These are phyloP conservation scores for Ogataea trehaloabstinens DNA, from an alignment of 805 yeast species.

Conservation along the genomic window DNA sequence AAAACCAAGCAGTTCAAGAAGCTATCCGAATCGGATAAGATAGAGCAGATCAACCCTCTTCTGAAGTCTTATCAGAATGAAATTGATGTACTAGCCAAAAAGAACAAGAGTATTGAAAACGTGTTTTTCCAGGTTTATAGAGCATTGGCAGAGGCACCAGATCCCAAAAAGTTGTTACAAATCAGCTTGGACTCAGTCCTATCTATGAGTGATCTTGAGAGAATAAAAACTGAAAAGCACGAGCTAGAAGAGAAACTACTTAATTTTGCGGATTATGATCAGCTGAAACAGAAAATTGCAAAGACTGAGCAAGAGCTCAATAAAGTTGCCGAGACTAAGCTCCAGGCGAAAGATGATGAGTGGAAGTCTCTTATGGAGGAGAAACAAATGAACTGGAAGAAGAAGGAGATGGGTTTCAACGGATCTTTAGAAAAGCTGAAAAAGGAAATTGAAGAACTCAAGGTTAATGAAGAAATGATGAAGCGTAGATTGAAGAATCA, in stretches of 20 bases:
- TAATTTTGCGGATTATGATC: constrained; percentile 75
- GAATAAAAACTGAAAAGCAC: constrained; percentile 49
- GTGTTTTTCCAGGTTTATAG: constrained; percentile 74
- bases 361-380: constrained; percentile 67
- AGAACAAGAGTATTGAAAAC: constrained; percentile 72
- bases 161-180: constrained; percentile 80
- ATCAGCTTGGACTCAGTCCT: constrained; percentile 63
- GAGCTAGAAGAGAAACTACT: constrained; percentile 57
- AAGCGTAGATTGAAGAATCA: constrained; percentile 54
- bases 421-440: constrained; percentile 51
- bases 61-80: constrained; percentile 82
- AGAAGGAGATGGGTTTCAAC: constrained; percentile 51
- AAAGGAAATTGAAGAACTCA: constrained; percentile 59
- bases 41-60: constrained; percentile 62
- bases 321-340: constrained; percentile 49
- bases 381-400: constrained; percentile 65
- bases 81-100: constrained; percentile 75
- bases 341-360: constrained; percentile 74
- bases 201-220: constrained; percentile 44
- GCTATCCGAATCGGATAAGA: constrained; percentile 62
- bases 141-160: constrained; percentile 84
- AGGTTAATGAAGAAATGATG: constrained; percentile 63
- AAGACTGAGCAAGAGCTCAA: constrained; percentile 61
- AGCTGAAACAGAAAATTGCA: constrained; percentile 58
- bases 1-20: constrained; percentile 86